These are phyloP conservation scores for Decorospora gaudefroyi DNA, from an alignment of 2,329 filamentous ascomycete species.

Conservation along the genomic window DNA sequence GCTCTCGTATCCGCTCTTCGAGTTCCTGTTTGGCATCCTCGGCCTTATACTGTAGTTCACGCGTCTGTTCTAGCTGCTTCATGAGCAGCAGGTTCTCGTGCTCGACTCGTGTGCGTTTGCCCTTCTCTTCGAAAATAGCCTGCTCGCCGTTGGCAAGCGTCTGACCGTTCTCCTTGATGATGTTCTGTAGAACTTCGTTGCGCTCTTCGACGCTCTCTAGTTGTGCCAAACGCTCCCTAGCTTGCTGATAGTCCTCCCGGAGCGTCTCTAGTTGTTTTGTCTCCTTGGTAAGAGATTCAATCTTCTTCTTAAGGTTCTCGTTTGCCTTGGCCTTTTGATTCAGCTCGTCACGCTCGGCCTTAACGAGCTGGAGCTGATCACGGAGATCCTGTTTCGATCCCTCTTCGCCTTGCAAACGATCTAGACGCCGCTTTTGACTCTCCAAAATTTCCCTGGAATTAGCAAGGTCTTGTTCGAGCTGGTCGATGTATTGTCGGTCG, in stretches of 20 bases:
- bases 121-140: slow-evolving; percentile 57
- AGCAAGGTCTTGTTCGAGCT: slow-evolving; percentile 54
- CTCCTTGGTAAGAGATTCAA: slow-evolving; percentile 55
- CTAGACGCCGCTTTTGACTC: slow-evolving; percentile 53
- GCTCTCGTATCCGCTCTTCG: slow-evolving; percentile 52
- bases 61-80: slow-evolving; percentile 54
- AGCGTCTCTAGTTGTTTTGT: slow-evolving; percentile 51
- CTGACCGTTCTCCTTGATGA: slow-evolving; percentile 57
- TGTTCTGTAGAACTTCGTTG: slow-evolving; percentile 53
- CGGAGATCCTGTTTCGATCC: slow-evolving; percentile 55
- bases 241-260: slow-evolving; percentile 52
- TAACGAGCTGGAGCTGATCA: slow-evolving; percentile 56
- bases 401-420: slow-evolving; percentile 49
- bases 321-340: slow-evolving; percentile 56
- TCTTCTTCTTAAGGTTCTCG: slow-evolving; percentile 60
- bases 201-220: slow-evolving; percentile 53
- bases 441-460: slow-evolving; percentile 52
- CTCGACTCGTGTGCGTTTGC: slow-evolving; percentile 53
- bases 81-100: slow-evolving; percentile 54
- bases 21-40: slow-evolving; percentile 55
- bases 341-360: slow-evolving; percentile 56
- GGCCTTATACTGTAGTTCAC: slow-evolving; percentile 54
- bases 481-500: slow-evolving; percentile 56
- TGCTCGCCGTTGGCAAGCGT: slow-evolving; percentile 57
- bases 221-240: slow-evolving; percentile 52